phyloP scores from a whole-genome alignment of 1,284 basidiomycete species.

The Cutaneotrichosporon sp. region DNA sequence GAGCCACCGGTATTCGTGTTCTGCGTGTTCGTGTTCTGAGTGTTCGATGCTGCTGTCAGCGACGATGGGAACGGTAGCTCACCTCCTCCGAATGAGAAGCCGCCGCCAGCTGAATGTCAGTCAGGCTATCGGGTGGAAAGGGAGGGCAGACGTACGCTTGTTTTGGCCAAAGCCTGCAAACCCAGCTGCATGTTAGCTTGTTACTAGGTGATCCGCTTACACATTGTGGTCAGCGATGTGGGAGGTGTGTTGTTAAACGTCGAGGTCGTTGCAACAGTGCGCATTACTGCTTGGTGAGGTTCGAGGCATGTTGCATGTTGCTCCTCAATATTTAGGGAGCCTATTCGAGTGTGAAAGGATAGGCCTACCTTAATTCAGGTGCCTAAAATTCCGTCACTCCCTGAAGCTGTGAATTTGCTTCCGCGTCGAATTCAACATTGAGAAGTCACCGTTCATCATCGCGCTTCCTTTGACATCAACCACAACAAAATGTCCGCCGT shows the following conservation, averaged over 20 bases:
- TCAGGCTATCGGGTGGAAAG: too few relatives aligned
- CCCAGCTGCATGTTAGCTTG: constrained; percentile 24
- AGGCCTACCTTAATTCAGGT: too few relatives aligned
- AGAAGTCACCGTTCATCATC: too few relatives aligned
- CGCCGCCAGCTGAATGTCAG: constrained; percentile 7
- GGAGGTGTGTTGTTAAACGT: background rate
- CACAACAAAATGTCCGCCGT: constrained; percentile 33
- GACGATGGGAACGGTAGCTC: background rate
- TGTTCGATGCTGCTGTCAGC: background rate
- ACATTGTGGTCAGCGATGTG: background rate
- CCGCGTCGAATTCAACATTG: too few relatives aligned
- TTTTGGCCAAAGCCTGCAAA: constrained; percentile 37
- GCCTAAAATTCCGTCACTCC: too few relatives aligned
- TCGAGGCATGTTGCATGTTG: too few relatives aligned
- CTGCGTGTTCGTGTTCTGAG: constrained; percentile 3
- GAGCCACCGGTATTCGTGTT: constrained; percentile 11
- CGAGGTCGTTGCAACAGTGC: too few relatives aligned
- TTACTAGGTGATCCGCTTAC: background rate
- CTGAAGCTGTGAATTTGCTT: too few relatives aligned
- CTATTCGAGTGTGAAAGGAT: too few relatives aligned
- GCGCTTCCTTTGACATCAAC: background rate
- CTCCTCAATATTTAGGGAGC: too few relatives aligned
- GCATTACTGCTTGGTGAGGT: too few relatives aligned
- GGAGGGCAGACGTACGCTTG: constrained; percentile 18
- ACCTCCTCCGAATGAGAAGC: constrained; percentile 19